A percentile compares a stretch with the other conserved stretches of the same genome.
Evolutionary conservation across 768 basidiomycete species (phyloP).

Genomic region (Krasilnikovozyma curviuscula): DNA sequence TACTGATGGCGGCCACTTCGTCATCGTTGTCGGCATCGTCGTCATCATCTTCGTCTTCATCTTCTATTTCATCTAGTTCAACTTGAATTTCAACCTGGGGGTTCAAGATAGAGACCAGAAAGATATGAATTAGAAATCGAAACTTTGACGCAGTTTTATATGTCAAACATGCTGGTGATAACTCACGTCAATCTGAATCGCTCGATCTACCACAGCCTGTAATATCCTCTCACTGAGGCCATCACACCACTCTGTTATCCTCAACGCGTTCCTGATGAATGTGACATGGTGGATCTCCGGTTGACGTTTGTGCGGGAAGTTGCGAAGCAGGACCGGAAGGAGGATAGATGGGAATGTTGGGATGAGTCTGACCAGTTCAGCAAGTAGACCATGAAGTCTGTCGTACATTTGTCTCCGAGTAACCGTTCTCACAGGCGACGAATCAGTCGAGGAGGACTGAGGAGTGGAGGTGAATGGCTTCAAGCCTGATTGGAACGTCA

Average conservation of each 20-base stretch:
- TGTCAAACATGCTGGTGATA: background rate
- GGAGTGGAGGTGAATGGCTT: background rate
- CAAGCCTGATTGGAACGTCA: conserved; percentile 54
- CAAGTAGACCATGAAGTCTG: conserved; percentile 66
- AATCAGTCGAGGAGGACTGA: background rate
- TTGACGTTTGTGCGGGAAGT: conserved; percentile 89
- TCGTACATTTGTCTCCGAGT: conserved; percentile 70
- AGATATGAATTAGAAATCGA: background rate
- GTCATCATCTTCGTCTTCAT: conserved; percentile 29
- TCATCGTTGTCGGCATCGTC: conserved; percentile 21
- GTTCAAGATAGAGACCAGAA: background rate
- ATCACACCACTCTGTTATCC: conserved; percentile 66
- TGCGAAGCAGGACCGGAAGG: conserved; percentile 57
- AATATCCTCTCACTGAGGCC: conserved; percentile 65
- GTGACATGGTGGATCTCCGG: conserved; percentile 57
- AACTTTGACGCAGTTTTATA: background rate
- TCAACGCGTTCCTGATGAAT: conserved; percentile 75
- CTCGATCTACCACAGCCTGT: conserved; percentile 74
- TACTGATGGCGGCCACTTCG: conserved; percentile 10
- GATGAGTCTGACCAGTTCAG: conserved; percentile 67
- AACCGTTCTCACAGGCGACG: conserved; percentile 34
- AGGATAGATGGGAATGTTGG: conserved; percentile 79
- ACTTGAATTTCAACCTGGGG: conserved; percentile 83
- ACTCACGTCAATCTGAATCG: conserved; percentile 84
- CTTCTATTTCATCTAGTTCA: conserved; percentile 80